Evolutionary conservation across 331 rosid species (phyloP).

Genomic region (Telfairia occidentalis): DNA sequence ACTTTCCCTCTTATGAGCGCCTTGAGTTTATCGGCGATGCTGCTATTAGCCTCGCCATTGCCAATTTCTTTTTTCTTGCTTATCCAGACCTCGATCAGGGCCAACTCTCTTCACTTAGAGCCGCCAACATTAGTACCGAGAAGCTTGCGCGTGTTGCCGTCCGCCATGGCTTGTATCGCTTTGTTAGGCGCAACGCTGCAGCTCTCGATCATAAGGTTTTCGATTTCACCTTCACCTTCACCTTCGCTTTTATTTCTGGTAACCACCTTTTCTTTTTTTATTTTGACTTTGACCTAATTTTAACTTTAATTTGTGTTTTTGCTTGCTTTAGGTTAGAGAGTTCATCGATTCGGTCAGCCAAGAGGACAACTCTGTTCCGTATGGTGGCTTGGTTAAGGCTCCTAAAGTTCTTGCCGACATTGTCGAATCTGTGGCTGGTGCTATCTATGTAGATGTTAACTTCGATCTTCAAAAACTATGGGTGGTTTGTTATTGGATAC

Average conservation of each 20-base stretch:
- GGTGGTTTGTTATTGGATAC: conserved; percentile 38
- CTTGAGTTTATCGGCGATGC: conserved; percentile 67
- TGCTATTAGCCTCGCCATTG: conserved; percentile 29
- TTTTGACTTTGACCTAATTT: background rate
- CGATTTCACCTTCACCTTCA: background rate
- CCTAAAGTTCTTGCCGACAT: conserved; percentile 83
- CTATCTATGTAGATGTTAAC: conserved; percentile 39
- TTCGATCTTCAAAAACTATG: conserved; percentile 41
- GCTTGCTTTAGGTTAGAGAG: conserved; percentile 25
- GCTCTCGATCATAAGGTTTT: conserved; percentile 27
- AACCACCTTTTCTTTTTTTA: too few relatives aligned
- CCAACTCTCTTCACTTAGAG: conserved; percentile 40
- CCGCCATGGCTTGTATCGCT: conserved; percentile 31
- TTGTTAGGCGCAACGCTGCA: conserved; percentile 30
- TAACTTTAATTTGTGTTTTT: background rate
- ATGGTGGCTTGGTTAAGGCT: conserved; percentile 55
- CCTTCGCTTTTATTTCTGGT: background rate
- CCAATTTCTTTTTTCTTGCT: conserved; percentile 26
- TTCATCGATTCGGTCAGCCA: conserved; percentile 30
- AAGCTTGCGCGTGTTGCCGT: conserved; percentile 70
- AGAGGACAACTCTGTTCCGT: conserved; percentile 25
- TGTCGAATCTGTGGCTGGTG: conserved; percentile 65
- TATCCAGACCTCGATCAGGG: conserved; percentile 36
- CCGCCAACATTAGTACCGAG: conserved; percentile 60
- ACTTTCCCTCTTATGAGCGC: conserved; percentile 34